These are phyloP conservation scores for Gossypium australe DNA, from an alignment of 345 rosid species.

Conservation along the genomic window DNA sequence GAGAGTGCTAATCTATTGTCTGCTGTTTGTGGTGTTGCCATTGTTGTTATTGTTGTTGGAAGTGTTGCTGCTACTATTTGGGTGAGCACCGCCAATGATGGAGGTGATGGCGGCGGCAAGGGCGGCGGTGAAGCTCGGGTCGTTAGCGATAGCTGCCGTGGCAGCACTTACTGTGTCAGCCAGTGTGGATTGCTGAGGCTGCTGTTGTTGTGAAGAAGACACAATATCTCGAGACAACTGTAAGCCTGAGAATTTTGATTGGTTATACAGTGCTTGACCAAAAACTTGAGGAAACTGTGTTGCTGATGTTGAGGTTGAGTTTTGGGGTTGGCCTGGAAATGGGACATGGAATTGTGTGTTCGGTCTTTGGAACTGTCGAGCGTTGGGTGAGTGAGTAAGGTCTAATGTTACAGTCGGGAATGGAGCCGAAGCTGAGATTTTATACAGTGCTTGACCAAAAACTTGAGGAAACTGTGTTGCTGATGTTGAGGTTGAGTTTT, in stretches of 20 bases:
- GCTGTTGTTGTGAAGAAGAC: slow-evolving; percentile 34
- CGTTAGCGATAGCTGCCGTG: slow-evolving; percentile 80
- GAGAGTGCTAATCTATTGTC: slow-evolving; percentile 18
- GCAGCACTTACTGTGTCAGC: slow-evolving; percentile 62
- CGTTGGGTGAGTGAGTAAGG: slow-evolving; percentile 71
- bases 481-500: slow-evolving; percentile 25
- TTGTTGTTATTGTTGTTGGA: slow-evolving; percentile 15
- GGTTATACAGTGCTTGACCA: slow-evolving; percentile 65
- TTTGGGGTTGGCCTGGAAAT: slow-evolving; percentile 35
- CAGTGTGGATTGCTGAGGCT: slow-evolving; percentile 29
- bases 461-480: slow-evolving; percentile 45
- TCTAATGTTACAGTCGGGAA: slow-evolving; percentile 93
- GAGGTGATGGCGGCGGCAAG: slow-evolving; percentile 86
- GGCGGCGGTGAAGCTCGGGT: slow-evolving; percentile 93
- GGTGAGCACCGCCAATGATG: slow-evolving; percentile 53
- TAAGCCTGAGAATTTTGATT: slow-evolving; percentile 86
- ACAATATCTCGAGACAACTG: slow-evolving; percentile 63
- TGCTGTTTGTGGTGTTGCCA: slow-evolving; percentile 20
- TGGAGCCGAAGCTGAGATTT: slow-evolving; percentile 92
- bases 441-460: slow-evolving; percentile 60
- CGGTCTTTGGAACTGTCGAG: slow-evolving; percentile 45
- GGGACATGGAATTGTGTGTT: slow-evolving; percentile 39
- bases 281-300: slow-evolving; percentile 51
- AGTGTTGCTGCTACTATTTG: slow-evolving; percentile 26
- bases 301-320: slow-evolving; percentile 20